Evolutionary conservation across 805 yeast species (phyloP).

Genomic region (Wickerhamiella sorbophila): DNA sequence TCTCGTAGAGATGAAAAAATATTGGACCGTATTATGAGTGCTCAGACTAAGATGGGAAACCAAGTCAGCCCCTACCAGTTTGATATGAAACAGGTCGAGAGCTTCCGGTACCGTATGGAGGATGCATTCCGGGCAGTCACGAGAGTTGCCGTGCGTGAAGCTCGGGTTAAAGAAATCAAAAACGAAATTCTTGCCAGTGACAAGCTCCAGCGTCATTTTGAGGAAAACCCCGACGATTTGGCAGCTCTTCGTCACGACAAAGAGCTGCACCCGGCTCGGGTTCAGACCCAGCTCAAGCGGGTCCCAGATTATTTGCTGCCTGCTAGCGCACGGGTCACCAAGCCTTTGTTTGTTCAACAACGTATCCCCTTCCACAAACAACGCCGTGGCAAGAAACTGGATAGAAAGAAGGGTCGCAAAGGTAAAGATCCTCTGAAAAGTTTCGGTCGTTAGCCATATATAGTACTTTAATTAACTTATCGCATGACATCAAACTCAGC

Average conservation of each 20-base stretch:
- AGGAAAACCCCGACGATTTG: constrained; percentile 92
- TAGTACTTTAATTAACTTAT: neutral
- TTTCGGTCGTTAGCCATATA: constrained; percentile 6
- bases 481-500: constrained; percentile 9
- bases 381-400: constrained; percentile 4
- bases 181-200: constrained; percentile 78
- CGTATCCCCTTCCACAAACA: constrained; percentile 5
- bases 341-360: constrained; percentile 14
- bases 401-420: constrained; percentile 4
- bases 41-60: constrained; percentile 58
- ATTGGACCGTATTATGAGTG: constrained; percentile 56
- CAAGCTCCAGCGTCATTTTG: constrained; percentile 83
- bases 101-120: constrained; percentile 90
- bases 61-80: constrained; percentile 71
- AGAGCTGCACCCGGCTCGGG: constrained; percentile 68
- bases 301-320: constrained; percentile 89
- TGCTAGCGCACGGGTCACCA: constrained; percentile 26
- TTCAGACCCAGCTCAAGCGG: constrained; percentile 74
- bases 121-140: constrained; percentile 96
- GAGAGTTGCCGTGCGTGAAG: constrained; percentile 76
- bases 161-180: constrained; percentile 77
- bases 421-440: constrained; percentile 16
- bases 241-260: constrained; percentile 82
- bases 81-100: constrained; percentile 83
- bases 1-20: constrained; percentile 81